Percentiles rank a stretch among this genome's conserved stretches.
These are phyloP conservation scores for Bacidia gigantensis DNA, from an alignment of 495 filamentous ascomycete species.

Conservation along the genomic window DNA sequence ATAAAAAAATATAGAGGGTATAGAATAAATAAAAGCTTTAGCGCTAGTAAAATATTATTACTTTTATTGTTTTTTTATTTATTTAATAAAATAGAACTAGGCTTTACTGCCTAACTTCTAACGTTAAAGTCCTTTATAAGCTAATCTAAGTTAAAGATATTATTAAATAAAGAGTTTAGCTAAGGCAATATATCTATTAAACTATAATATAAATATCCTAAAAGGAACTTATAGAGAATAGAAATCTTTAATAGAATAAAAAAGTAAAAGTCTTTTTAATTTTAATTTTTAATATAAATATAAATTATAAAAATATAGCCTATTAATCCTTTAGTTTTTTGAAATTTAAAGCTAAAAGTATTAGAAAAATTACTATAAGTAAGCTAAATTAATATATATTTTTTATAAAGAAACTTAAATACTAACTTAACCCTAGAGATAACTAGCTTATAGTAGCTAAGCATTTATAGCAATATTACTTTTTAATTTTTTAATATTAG, in stretches of 20 bases:
- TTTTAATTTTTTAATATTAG: constrained; percentile 34
- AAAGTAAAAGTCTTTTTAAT: constrained; percentile 66
- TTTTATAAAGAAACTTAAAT: no score
- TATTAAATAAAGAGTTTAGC: constrained; percentile 59
- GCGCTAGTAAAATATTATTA: constrained; percentile 59
- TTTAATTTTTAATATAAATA: constrained; percentile 71
- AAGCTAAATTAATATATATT: no score
- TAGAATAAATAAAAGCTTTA: constrained; percentile 58
- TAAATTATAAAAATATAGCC: constrained; percentile 63
- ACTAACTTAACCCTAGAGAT: no score
- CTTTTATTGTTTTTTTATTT: constrained; percentile 67
- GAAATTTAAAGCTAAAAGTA: constrained; percentile 65
- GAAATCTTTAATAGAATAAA: constrained; percentile 68
- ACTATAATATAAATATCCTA: constrained; percentile 54
- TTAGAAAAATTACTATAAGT: constrained; percentile 65
- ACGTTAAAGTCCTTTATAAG: constrained; percentile 52
- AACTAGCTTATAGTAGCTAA: constrained; percentile 47
- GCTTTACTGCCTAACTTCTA: constrained; percentile 54
- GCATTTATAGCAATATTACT: constrained; percentile 30
- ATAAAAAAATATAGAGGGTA: constrained; percentile 64
- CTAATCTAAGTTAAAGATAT: constrained; percentile 58
- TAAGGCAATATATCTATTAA: constrained; percentile 57
- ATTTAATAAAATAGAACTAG: constrained; percentile 60
- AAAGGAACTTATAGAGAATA: constrained; percentile 59
- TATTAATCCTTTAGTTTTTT: constrained; percentile 66